phyloP scores from a whole-genome alignment of 768 basidiomycete genomes.

The Serendipita sp. region DNA sequence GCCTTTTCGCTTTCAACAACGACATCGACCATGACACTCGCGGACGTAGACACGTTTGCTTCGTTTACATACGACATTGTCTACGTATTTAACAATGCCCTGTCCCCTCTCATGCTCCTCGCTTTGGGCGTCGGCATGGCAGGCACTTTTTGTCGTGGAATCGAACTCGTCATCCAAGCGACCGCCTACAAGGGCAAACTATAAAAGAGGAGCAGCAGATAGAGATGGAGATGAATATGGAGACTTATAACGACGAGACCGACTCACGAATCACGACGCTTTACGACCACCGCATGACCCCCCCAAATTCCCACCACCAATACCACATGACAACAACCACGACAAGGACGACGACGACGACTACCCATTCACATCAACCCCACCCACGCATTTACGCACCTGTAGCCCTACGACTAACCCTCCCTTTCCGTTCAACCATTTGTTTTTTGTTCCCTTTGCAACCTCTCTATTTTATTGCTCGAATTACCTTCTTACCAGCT shows the following conservation, averaged over 20 bases:
- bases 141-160: background rate
- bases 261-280: background rate
- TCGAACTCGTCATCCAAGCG: background rate
- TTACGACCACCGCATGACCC: too few relatives aligned
- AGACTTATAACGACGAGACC: background rate
- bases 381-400: too few relatives aligned
- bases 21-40: background rate
- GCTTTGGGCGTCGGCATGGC: background rate
- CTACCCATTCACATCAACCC: too few relatives aligned
- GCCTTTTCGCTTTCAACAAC: background rate
- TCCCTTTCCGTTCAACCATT: too few relatives aligned
- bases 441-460: too few relatives aligned
- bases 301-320: too few relatives aligned
- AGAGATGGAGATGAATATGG: background rate
- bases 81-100: background rate
- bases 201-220: background rate
- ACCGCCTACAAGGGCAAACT: background rate
- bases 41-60: background rate
- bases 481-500: too few relatives aligned
- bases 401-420: too few relatives aligned
- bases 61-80: background rate
- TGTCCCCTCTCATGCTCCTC: constrained; percentile 1
- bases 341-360: too few relatives aligned
- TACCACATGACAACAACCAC: background rate
- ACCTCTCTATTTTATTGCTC: too few relatives aligned